Evolutionary conservation across 345 rosid genomes (phyloP), one percentile per base, ranked within the genome.

Genomic region (Murraya koenigii): DNA sequence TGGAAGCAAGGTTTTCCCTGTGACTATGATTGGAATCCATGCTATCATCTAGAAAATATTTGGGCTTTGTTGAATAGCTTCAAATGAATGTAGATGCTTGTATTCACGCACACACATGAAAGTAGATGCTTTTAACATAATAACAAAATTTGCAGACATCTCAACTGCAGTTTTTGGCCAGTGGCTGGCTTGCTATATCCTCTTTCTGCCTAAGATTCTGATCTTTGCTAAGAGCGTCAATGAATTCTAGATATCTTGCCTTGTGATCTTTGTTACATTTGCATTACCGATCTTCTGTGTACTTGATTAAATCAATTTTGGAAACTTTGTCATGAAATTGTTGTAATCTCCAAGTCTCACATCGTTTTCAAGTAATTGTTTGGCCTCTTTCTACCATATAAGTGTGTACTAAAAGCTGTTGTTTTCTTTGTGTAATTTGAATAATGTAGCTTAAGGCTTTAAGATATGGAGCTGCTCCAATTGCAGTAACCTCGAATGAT

Each of bases 391-490:
- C 19, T 75, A 65, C 38, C 5, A 25, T 61, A 22, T 26, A 3
- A 13, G 35, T 58, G 23, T 74, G 30, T 75, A 19, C 68, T 69
- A 10, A 59, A 32, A 74, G 0, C 19, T 2, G 38, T 38, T n/a
- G 59, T 23, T 39, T 39, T 66, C 26, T 41, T 8, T 62, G 6
- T 38, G 0, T 75, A 28, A 68, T 63, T 44, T 63, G 41, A 30
- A 71, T 80, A 79, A 75, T 83, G 87, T 77, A 92, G 97, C 87
- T 88, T 72, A 92, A 90, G 81, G 97, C 97, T 59, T 84, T 90
- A 81, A 89, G 79, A 81, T 92, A 90, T 52, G 97, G 97, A 79
- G 86, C 94, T 76, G 86, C 79, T 76, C 97, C 94, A 49, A 28
- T 92, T 22, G 82, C 82, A 26, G 60, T 87, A 22, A 65, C 85